Percentiles rank a stretch among this genome's conserved stretches.
These are phyloP conservation scores for Aspergillus cejpii DNA, from an alignment of 2,329 filamentous ascomycete species.

Conservation along the genomic window DNA sequence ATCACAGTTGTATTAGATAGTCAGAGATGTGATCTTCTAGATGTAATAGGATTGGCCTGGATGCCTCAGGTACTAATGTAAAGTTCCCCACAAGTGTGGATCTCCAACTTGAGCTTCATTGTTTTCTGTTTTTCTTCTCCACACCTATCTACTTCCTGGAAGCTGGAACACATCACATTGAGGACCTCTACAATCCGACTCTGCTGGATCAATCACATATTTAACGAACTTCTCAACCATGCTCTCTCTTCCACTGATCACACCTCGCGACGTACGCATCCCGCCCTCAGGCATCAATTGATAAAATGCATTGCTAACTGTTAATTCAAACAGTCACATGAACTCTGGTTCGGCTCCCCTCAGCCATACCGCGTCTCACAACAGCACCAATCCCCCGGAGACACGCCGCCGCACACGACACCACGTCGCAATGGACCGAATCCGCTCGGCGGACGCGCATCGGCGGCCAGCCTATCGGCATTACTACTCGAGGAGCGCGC, in stretches of 20 bases:
- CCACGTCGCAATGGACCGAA: constrained; percentile 12
- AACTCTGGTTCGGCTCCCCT: constrained; percentile 65
- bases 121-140: constrained; percentile 1
- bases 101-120: not conserved
- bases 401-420: constrained; percentile 2
- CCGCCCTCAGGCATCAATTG: too few species aligned
- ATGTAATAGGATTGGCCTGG: not conserved
- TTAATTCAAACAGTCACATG: constrained; percentile 52
- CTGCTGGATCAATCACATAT: too few species aligned
- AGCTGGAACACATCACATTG: not conserved
- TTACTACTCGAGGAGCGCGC: constrained; percentile 70
- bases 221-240: too few species aligned
- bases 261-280: constrained; percentile 60
- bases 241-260: constrained; percentile 61
- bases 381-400: constrained; percentile 11
- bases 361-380: constrained; percentile 41
- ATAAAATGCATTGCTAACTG: too few species aligned
- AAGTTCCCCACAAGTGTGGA: not conserved
- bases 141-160: not conserved
- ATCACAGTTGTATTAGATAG: too few species aligned
- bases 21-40: too few species aligned
- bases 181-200: too few species aligned
- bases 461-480: constrained; percentile 55
- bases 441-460: constrained; percentile 23
- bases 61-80: not conserved